These are phyloP conservation scores for Curvularia eragrostidis DNA, from an alignment of 2,329 filamentous ascomycete genomes.

Conservation along the genomic window DNA sequence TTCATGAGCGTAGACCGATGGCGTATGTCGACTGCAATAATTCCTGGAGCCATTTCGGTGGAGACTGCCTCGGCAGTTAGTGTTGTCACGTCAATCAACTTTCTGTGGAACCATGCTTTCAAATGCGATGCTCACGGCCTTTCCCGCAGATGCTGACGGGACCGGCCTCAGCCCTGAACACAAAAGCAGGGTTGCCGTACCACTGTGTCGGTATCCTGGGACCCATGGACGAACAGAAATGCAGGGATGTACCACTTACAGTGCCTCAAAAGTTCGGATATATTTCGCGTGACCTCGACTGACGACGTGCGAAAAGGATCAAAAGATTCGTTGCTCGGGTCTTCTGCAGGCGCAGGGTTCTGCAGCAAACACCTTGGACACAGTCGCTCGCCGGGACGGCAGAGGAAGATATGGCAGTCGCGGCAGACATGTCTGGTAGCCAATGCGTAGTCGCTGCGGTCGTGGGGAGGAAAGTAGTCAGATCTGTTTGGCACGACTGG, in stretches of 20 bases:
- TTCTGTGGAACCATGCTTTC: background rate
- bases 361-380: slow-evolving; percentile 40
- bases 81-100: background rate
- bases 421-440: slow-evolving; percentile 35
- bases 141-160: background rate
- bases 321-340: slow-evolving; percentile 36
- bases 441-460: slow-evolving; percentile 21
- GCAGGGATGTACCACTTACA: slow-evolving; percentile 42
- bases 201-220: slow-evolving; percentile 20
- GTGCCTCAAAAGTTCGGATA: slow-evolving; percentile 45
- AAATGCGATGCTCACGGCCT: background rate
- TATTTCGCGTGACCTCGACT: slow-evolving; percentile 34
- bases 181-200: slow-evolving; percentile 7
- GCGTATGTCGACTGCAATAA: slow-evolving; percentile 48
- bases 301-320: slow-evolving; percentile 45
- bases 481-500: slow-evolving; percentile 23
- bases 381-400: slow-evolving; percentile 37
- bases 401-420: slow-evolving; percentile 41
- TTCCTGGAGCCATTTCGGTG: slow-evolving; percentile 45
- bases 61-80: slow-evolving; percentile 41
- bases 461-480: slow-evolving; percentile 30
- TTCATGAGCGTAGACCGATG: slow-evolving; percentile 45
- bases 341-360: slow-evolving; percentile 28
- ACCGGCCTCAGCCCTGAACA: slow-evolving; percentile 1
- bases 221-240: slow-evolving; percentile 2